A percentile compares a stretch with the other conserved stretches of the same genome.
Conservation (phyloP, 768 basidiomycete species). For the Tricholoma saponaceum region DNA sequence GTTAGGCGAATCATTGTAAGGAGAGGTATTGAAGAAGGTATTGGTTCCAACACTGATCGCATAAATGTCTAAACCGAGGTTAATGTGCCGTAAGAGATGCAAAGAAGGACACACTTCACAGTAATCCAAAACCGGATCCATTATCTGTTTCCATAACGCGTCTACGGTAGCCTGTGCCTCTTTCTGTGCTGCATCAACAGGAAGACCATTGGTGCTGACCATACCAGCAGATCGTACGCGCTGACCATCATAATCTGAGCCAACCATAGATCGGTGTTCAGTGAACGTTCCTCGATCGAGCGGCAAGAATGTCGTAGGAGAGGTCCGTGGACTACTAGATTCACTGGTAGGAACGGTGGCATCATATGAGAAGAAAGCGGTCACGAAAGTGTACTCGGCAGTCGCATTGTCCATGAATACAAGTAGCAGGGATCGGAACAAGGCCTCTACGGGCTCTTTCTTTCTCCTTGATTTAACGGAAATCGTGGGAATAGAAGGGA, state of each 20-base stretch:
- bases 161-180: constrained; percentile 59
- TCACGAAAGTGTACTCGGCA: constrained; percentile 86
- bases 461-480: constrained; percentile 23
- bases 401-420: constrained; percentile 95
- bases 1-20: constrained; percentile 90
- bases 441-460: constrained; percentile 82
- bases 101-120: constrained; percentile 50
- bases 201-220: constrained; percentile 27
- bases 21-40: constrained; percentile 71
- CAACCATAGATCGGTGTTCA: constrained; percentile 38
- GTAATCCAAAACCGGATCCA: constrained; percentile 90
- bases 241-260: constrained; percentile 48
- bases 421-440: constrained; percentile 80
- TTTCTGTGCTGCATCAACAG: constrained; percentile 40
- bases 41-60: constrained; percentile 62
- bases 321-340: constrained; percentile 28
- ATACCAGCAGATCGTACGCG: constrained; percentile 27
- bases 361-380: constrained; percentile 69
- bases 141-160: constrained; percentile 84
- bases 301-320: constrained; percentile 37
- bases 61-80: constrained; percentile 54
- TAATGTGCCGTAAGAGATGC: constrained; percentile 1
- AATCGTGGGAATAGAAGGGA: neutral
- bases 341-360: constrained; percentile 30
- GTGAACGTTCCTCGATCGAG: constrained; percentile 38